Evolutionary conservation across 345 rosid genomes (phyloP), one percentile per base, ranked within the genome.

Genomic region (Linum usitatissimum): DNA sequence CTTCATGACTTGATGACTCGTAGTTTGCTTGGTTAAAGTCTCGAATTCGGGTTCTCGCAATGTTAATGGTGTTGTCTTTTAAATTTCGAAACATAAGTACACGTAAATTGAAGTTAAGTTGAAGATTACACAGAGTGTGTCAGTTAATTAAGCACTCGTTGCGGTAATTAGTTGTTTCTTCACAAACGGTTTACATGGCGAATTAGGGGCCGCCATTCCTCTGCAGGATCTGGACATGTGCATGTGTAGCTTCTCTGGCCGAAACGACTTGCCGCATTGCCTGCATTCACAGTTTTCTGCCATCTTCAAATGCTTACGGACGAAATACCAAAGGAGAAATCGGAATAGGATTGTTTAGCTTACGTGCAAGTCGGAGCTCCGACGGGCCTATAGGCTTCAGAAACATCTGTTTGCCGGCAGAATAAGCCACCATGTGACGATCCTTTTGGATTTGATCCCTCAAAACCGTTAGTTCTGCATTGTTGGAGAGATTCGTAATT

Each of bases 251-350:
- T 79, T 89, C 76, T 86, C 87, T 1, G 96, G 96, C 71, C 69
- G 84, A 61, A 89, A 89, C 9, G 74, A 34, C 79, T 84, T 83
- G 53, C 87, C 81, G 64, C 96, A 86, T 71, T 83, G 96, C 82
- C 96, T 89, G 76, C 75, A 64, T 61, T 63, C 31, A 5, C 30
- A 17, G 13, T 18, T 15, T 9, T 28, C 9, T 12, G 18, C 5
- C 54, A 12, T 9, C 3, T 13, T 49, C 28, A 30, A 45, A 18
- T 36, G 3, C 55, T 21, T 30, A 48, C 42, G 2, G 9, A 20
- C 6, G 13, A 17, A 6, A 15, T 18, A 6, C 23, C 1, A 30
- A 23, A 28, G n/a, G 28, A 34, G 38, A 23, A 6, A 56, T 1
- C n/a, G 5, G 18, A 56, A 56, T 23, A 17, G 58, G 6, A 18